Base-by-base conservation (phyloP, 2,329 filamentous ascomycete species). In the Trichoderma endophyticum region DNA sequence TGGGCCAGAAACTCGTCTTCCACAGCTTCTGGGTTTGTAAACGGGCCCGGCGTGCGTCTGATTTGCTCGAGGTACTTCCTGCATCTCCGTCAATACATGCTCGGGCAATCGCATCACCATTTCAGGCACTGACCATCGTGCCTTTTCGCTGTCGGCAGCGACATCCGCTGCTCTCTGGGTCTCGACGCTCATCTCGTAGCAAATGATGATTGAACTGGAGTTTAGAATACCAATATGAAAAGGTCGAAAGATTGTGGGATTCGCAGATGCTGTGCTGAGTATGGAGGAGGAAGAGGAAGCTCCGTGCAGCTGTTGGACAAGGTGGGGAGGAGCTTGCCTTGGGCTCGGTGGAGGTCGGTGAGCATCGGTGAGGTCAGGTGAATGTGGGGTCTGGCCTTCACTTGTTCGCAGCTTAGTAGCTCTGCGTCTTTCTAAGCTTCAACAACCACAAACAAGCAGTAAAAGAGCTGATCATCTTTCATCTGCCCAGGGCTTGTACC, bases 51-150 rank as follows among this genome's bases (percentile, higher is more conserved):
- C 36, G 90, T 91, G 72, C 87, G 90, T 71, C 97, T 88, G 75
- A 98, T 90, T 74, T 88, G 91, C 82, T 98, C 90, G 71, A 98
- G 88, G 80, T 97, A 91, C 81, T 89, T 91, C 94, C 94, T 97
- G 74, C 70, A 72, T 65, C 57, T 65, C 66, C 75, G 74, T 70
- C 61, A 76, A 34, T n/a, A 18, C n/a, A 61, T 15, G 57, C 30
- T 6, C 26, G 72, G 71, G 70, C 68, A 18, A 69, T 72, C 48
- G 39, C 14, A 69, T 72, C 48, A 48, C 14, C 62, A 34, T 43
- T 12, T 61, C n/a, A 18, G 57, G 36, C 51, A 70, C 77, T 72
- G 73, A 82, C 81, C 80, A 83, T 81, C 82, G 79, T 73, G 75
- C 77, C 43, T 76, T 75, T 72, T 82, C 78, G 73, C 73, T 74